Evolutionary conservation across 768 basidiomycete species (phyloP), one percentile per base, ranked within the genome.

Genomic region (Rhizopogon vinicolor): DNA sequence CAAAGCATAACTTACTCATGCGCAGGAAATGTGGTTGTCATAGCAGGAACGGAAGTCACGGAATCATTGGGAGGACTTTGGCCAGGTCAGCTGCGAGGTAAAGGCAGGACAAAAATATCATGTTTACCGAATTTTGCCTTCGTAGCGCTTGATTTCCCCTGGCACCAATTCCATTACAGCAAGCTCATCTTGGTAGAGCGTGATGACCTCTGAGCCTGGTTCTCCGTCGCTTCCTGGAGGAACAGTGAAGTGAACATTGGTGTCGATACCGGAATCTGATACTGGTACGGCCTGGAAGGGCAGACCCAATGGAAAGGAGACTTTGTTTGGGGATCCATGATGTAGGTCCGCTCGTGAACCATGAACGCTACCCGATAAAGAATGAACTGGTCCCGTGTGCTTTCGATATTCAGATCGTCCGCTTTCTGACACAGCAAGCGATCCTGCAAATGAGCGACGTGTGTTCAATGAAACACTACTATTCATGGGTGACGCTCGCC

Each of bases 101-200:
- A 31, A 12, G 35, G 35, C 12, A 35, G 2, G 10, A 12, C 10
- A 35, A 3, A 35, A 35, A 9, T 10, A 1, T 35, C 35, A 35
- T 35, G 12, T 10, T 35, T 4, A 35, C 35, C 35, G 35, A 35
- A 4, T 35, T 35, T 35, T 12, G 35, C 19, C 29, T 51, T 62
- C 46, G 39, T 61, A 57, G 12, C 58, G 64, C 12, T 51, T 52
- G n/a, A 64, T 44, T 45, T 54, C 53, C 1, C 6, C n/a, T 25
- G 53, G 45, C 28, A 68, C 58, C 35, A 62, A 35, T 35, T 12
- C 35, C 10, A 4, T 9, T 35, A 12, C 10, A 4, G 9, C 4
- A 2, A 9, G 35, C 35, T 4, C 9, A 5, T 35, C 35, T n/a
- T n/a, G n/a, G 13, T 35, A 12, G 9, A 12, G 10, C 35, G 12